Evolutionary conservation across 202 grass and related monocot genomes (phyloP), one percentile per base, ranked within the genome.

Genomic region (Eragrostis tef): DNA sequence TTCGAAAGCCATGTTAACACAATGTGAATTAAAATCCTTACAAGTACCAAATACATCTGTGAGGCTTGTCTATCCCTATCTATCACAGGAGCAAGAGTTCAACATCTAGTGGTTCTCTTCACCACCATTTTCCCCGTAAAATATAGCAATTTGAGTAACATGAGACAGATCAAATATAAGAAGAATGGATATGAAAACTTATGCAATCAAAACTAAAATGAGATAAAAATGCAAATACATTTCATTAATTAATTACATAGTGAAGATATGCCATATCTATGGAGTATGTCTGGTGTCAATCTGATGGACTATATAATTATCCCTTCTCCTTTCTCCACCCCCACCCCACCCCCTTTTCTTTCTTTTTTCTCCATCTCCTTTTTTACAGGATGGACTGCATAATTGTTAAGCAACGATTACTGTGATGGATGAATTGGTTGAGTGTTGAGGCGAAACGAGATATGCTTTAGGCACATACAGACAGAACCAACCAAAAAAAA

Each of bases 121-220:
- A 2, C 21, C 43, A 58, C 5, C 41, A 50, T 31, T 24, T 57
- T 65, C 70, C 16, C 53, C 22, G 56, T 5, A 66, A 65, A 74
- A 66, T 57, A 4, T 67, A 39, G 41, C 39, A n/a, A 13, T 19
- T 62, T 74, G 22, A 84, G 22, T 53, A 79, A 21, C 15, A 67
- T 63, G 17, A 67, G 52, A 63, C 1, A 24, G 9, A 70, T 2
- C n/a, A 74, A 73, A 10, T 53, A 14, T 62, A 45, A 34, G 66
- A 64, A 34, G 25, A 77, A 13, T 4, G 0, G n/a, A 11, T 4
- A 20, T 50, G n/a, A 64, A 34, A 78, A 47, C n/a, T 19, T 47
- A 46, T 48, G 58, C 21, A 64, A 64, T 36, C 16, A 29, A 78
- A 64, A 50, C 11, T 52, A 78, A 8, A 64, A 52, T 39, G 11